Evolutionary conservation across 1,139 yeast species (phyloP).

Genomic region (Suhomyces anneliseae): DNA sequence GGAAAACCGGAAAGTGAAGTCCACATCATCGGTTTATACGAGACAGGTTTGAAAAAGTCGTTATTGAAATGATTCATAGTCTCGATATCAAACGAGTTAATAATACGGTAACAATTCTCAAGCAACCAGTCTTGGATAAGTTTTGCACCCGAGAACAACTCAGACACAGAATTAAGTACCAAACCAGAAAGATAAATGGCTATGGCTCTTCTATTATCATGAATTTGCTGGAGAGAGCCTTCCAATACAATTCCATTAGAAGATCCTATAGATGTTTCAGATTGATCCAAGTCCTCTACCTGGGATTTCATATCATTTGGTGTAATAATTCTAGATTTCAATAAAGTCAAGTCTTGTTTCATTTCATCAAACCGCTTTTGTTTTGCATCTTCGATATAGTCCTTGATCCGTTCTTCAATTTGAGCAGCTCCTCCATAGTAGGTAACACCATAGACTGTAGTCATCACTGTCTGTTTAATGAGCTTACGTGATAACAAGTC

Average conservation of each 20-base stretch:
- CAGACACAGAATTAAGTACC: constrained; percentile 34
- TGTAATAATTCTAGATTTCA: no score
- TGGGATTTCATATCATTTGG: no score
- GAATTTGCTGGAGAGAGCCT: not conserved
- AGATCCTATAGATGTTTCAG: no score
- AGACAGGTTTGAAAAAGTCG: constrained; percentile 20
- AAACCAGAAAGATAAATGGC: constrained; percentile 28
- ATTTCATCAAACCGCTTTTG: not conserved
- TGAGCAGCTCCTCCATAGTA: constrained; percentile 38
- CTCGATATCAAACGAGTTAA: constrained; percentile 27
- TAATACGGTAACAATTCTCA: constrained; percentile 29
- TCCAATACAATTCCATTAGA: no score
- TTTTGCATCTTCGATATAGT: constrained; percentile 16
- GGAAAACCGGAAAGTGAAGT: constrained; percentile 45
- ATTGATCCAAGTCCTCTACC: no score
- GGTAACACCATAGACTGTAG: constrained; percentile 50
- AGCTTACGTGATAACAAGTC: constrained; percentile 32
- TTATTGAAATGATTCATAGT: constrained; percentile 15
- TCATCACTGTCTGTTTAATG: constrained; percentile 49
- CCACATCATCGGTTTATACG: constrained; percentile 44
- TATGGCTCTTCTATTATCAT: constrained; percentile 4
- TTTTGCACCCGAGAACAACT: constrained; percentile 37
- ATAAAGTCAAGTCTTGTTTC: not conserved
- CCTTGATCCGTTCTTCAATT: constrained; percentile 28
- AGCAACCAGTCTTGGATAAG: constrained; percentile 41